A percentile compares a stretch with the other conserved stretches of the same genome.
Evolutionary conservation across 208 protist genomes (phyloP).

Genomic region (Trypanosoma avium): DNA sequence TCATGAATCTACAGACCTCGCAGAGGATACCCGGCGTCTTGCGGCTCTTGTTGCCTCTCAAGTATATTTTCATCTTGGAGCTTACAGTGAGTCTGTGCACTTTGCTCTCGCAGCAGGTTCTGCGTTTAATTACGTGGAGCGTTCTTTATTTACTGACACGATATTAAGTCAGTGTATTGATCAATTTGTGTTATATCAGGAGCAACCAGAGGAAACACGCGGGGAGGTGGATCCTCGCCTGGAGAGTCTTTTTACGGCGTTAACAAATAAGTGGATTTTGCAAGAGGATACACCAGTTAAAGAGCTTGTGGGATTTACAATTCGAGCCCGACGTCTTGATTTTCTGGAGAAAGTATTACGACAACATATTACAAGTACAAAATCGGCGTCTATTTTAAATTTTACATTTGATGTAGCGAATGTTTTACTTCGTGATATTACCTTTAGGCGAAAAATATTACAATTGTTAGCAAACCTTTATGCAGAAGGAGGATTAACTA

Average conservation of each 20-base stretch:
- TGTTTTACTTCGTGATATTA: constrained; percentile 82
- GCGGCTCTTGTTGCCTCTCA: constrained; percentile 94
- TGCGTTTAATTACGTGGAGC: constrained; percentile 91
- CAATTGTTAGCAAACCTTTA: constrained; percentile 88
- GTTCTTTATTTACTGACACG: constrained; percentile 84
- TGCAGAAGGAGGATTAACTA: constrained; percentile 43
- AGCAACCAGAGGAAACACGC: constrained; percentile 35
- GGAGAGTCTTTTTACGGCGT: constrained; percentile 73
- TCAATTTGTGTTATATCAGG: constrained; percentile 88
- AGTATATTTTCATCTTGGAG: constrained; percentile 98
- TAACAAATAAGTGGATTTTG: constrained; percentile 79
- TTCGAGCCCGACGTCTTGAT: constrained; percentile 82
- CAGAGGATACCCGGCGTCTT: constrained; percentile 60
- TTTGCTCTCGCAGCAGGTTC: constrained; percentile 95
- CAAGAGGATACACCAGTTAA: constrained; percentile 74
- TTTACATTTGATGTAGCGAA: constrained; percentile 90
- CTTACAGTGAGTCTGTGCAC: constrained; percentile 93
- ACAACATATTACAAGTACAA: constrained; percentile 55
- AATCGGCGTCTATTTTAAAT: constrained; percentile 86
- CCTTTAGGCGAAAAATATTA: constrained; percentile 86
- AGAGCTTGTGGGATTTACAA: constrained; percentile 90
- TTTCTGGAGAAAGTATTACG: constrained; percentile 84
- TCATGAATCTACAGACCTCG: constrained; percentile 50
- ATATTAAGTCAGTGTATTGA: constrained; percentile 95
- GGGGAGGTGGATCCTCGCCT: constrained; percentile 72